These are phyloP conservation scores for Hemileccinum impolitum DNA, from an alignment of 768 basidiomycete species.

Conservation along the genomic window DNA sequence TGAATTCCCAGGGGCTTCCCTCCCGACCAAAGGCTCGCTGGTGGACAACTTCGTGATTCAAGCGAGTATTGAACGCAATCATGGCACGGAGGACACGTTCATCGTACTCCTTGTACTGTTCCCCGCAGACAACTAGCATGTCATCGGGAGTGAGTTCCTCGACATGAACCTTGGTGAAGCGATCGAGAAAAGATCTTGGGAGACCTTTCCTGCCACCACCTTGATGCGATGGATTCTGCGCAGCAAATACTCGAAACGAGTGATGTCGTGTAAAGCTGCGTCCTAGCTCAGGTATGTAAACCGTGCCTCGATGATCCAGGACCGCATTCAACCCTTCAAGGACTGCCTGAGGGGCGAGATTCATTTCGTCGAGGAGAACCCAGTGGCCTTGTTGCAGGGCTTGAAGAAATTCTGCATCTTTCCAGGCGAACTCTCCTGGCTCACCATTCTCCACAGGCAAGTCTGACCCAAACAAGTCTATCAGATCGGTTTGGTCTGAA, in stretches of 20 bases:
- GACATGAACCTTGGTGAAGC: conserved; percentile 97
- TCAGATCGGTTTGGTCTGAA: conserved; percentile 96
- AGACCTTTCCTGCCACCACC: conserved; percentile 97
- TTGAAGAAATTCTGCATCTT: conserved; percentile 91
- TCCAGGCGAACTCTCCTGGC: conserved; percentile 95
- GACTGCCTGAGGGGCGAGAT: conserved; percentile 93
- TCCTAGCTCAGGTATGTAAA: conserved; percentile 93
- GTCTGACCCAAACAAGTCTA: conserved; percentile 95
- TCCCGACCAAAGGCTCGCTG: conserved; percentile 68
- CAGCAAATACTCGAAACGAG: conserved; percentile 95
- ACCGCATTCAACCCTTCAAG: conserved; percentile 96
- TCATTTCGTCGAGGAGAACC: conserved; percentile 99
- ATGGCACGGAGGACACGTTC: conserved; percentile 57
- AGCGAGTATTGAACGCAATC: conserved; percentile 75
- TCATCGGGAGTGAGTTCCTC: conserved; percentile 80
- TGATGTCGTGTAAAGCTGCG: conserved; percentile 86
- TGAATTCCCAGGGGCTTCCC: conserved; percentile 97
- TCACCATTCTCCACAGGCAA: conserved; percentile 89
- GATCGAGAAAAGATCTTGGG: conserved; percentile 95
- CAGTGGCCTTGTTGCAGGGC: conserved; percentile 95
- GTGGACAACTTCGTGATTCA: conserved; percentile 65
- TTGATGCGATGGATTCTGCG: conserved; percentile 94
- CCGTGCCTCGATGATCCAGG: conserved; percentile 91
- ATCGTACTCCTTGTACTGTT: conserved; percentile 64
- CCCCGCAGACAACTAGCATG: conserved; percentile 71